A percentile compares a stretch with the other conserved stretches of the same genome.
These are phyloP conservation scores for Pseudognaphalium luteoalbum DNA, from an alignment of 129 eudicot species.

Conservation along the genomic window DNA sequence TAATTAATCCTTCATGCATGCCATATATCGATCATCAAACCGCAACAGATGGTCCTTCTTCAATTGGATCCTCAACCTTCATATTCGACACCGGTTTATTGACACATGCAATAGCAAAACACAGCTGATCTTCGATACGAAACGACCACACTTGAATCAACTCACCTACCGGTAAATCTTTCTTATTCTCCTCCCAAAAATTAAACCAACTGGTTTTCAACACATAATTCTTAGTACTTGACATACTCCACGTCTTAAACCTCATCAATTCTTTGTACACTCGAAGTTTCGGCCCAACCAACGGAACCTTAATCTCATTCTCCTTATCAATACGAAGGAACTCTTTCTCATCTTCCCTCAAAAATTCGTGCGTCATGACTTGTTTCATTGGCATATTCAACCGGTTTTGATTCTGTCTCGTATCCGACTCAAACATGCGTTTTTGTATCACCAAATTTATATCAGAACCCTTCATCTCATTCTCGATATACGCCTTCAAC, in stretches of 20 bases:
- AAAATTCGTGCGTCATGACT: not conserved
- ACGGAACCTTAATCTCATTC: not conserved
- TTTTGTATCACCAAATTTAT: not conserved
- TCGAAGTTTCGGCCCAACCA: not conserved
- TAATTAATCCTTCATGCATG: no score
- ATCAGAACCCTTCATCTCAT: not conserved
- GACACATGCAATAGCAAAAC: slow-evolving; percentile 10
- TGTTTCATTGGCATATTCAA: not conserved
- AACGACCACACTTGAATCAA: slow-evolving; percentile 16
- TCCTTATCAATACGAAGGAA: not conserved
- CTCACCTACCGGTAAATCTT: not conserved
- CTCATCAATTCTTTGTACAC: not conserved
- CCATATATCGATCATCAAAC: no score
- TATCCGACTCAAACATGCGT: not conserved
- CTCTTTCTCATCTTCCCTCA: not conserved
- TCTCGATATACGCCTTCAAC: not conserved
- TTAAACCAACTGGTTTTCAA: not conserved
- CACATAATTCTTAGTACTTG: not conserved
- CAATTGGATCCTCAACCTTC: not conserved
- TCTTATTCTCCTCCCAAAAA: not conserved
- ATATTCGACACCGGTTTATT: not conserved
- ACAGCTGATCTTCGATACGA: not conserved
- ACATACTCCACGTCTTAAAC: not conserved
- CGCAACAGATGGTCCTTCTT: no score
- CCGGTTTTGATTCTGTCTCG: not conserved